Evolutionary conservation across 2,329 filamentous ascomycete genomes (phyloP).

Genomic region (Aspergillus oerlinghausenensis): DNA sequence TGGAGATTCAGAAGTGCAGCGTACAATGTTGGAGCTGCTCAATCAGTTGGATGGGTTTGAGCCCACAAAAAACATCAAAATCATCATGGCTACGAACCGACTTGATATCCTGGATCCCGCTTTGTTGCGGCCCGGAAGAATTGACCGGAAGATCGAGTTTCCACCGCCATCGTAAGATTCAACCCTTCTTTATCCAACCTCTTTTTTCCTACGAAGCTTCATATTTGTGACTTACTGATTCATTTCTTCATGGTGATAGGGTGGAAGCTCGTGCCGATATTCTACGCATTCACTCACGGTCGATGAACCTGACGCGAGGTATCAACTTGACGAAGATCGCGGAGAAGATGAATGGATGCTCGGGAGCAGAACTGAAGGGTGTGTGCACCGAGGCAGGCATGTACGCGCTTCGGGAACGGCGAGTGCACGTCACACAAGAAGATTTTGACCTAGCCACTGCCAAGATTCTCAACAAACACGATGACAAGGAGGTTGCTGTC

Average conservation of each 20-base stretch:
- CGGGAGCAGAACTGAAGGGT: slow-evolving; percentile 94
- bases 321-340: slow-evolving; percentile 98
- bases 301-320: slow-evolving; percentile 96
- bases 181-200: background rate
- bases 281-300: slow-evolving; percentile 91
- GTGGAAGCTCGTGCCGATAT: slow-evolving; percentile 97
- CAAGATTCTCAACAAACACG: slow-evolving; percentile 99
- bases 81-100: slow-evolving; percentile 99
- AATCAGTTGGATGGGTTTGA: slow-evolving; percentile 99
- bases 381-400: slow-evolving; percentile 98
- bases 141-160: slow-evolving; percentile 99
- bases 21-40: slow-evolving; percentile 95
- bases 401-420: slow-evolving; percentile 91
- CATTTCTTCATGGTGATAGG: slow-evolving; percentile 24
- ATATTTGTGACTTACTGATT: slow-evolving; percentile 14
- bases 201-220: background rate
- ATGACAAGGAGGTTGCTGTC: slow-evolving; percentile 75
- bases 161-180: slow-evolving; percentile 71
- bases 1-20: slow-evolving; percentile 95
- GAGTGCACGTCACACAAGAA: slow-evolving; percentile 97
- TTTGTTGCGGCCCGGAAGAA: slow-evolving; percentile 88
- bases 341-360: slow-evolving; percentile 99
- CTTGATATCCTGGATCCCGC: slow-evolving; percentile 96
- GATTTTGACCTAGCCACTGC: slow-evolving; percentile 98
- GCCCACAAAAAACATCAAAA: slow-evolving; percentile 99